These are phyloP conservation scores for Pneumocystis canis DNA, from an alignment of 1,139 yeast genomes.

Conservation along the genomic window DNA sequence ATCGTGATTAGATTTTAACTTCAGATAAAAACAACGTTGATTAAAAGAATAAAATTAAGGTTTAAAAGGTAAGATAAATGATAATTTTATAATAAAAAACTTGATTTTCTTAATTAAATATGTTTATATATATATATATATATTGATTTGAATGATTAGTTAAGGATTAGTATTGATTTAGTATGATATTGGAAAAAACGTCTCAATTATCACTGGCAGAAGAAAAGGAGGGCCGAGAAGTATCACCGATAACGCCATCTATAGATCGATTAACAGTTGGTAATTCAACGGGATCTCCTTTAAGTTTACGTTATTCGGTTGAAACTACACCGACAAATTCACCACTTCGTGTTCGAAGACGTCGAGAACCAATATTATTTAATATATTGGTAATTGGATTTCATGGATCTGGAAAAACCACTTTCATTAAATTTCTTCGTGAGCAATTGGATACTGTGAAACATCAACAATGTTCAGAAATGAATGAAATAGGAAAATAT, in stretches of 20 bases:
- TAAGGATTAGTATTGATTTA: neutral
- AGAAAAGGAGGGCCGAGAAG: neutral
- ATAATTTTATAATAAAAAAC: neutral
- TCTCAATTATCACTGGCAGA: conserved; percentile 14
- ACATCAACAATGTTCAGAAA: neutral
- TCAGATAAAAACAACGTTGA: neutral
- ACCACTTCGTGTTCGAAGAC: neutral
- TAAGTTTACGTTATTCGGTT: neutral
- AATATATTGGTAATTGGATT: neutral
- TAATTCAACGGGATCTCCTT: neutral
- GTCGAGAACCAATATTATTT: neutral
- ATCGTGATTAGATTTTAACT: neutral
- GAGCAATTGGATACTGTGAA: neutral
- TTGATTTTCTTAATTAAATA: neutral
- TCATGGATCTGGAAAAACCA: conserved; percentile 1
- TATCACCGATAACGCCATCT: neutral
- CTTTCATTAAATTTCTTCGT: neutral
- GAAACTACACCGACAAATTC: neutral
- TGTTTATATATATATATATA: too few relatives aligned
- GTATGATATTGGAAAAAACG: conserved; percentile 13
- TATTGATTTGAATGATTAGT: conserved; percentile 5
- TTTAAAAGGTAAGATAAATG: neutral
- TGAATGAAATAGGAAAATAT: neutral
- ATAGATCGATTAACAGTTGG: neutral
- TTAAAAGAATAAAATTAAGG: neutral